phyloP scores from a whole-genome alignment of 129 eudicot genomes.

The Tanacetum coccineum region DNA sequence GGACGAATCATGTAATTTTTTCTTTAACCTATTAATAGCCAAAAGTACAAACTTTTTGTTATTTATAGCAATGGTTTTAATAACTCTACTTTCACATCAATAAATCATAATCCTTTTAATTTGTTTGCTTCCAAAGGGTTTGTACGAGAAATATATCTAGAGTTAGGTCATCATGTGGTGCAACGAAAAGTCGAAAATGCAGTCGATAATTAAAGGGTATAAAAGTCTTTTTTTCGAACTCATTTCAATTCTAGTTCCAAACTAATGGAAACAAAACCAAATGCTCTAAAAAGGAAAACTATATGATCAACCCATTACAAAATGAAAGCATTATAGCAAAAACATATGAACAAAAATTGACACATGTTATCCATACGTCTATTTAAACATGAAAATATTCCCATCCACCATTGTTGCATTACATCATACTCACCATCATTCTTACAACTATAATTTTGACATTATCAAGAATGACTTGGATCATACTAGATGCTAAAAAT shows the following conservation, averaged over 20 bases:
- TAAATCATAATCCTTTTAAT: too few relatives aligned
- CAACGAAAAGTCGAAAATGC: not conserved
- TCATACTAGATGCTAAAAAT: conserved; percentile 21
- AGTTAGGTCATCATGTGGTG: not conserved
- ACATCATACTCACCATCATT: conserved; percentile 25
- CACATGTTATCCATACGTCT: conserved; percentile 21
- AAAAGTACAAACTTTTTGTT: too few relatives aligned
- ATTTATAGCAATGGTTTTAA: too few relatives aligned
- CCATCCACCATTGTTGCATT: conserved; percentile 24
- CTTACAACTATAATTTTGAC: conserved; percentile 21
- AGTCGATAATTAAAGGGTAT: too few relatives aligned
- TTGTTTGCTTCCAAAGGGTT: not conserved
- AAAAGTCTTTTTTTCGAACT: not conserved
- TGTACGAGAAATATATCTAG: not conserved
- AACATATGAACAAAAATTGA: conserved; percentile 16
- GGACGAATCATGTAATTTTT: too few relatives aligned
- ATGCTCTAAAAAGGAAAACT: not conserved
- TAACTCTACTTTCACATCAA: too few relatives aligned
- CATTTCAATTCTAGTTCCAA: not conserved
- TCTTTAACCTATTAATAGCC: too few relatives aligned
- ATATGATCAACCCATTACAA: not conserved
- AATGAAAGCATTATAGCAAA: not conserved
- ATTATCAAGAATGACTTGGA: conserved; percentile 28
- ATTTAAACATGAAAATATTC: conserved; percentile 4
- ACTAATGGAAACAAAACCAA: conserved; percentile 8